Evolutionary conservation across 176 grass and related monocot genomes (phyloP).

Genomic region (Pontederia crassipes): DNA sequence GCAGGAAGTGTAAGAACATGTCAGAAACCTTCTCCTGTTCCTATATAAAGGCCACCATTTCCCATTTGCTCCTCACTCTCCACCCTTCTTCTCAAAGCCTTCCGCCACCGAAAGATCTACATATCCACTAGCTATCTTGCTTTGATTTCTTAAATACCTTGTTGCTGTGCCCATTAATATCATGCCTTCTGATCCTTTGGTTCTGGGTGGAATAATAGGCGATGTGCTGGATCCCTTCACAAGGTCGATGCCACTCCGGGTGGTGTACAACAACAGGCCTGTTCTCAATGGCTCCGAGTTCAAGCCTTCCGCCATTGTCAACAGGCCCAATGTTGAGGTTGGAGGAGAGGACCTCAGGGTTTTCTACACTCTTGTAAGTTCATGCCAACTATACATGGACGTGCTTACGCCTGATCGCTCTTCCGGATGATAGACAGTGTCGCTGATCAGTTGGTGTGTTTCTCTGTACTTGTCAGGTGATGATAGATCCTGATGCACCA

Average conservation of each 20-base stretch:
- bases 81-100: no score
- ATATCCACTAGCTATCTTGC: no score
- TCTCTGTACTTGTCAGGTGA: conserved; percentile 28
- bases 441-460: background rate
- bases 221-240: conserved; percentile 66
- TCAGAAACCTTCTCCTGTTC: no score
- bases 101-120: no score
- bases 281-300: conserved; percentile 56
- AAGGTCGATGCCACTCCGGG: conserved; percentile 27
- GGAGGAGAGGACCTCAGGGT: conserved; percentile 53
- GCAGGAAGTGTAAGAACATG: no score
- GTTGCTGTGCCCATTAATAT: no score
- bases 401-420: no score
- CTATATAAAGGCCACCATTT: no score
- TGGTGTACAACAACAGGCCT: conserved; percentile 28
- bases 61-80: no score
- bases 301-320: conserved; percentile 19
- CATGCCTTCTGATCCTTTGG: conserved; percentile 61
- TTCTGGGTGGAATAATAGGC: conserved; percentile 38
- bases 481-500: conserved; percentile 88
- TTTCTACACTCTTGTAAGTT: conserved; percentile 57
- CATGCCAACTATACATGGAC: background rate
- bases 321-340: conserved; percentile 44
- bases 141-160: no score
- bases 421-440: no score